A percentile compares a stretch with the other conserved stretches of the same genome.
Evolutionary conservation across 768 basidiomycete species (phyloP).

Genomic region (Jaapia argillacea): DNA sequence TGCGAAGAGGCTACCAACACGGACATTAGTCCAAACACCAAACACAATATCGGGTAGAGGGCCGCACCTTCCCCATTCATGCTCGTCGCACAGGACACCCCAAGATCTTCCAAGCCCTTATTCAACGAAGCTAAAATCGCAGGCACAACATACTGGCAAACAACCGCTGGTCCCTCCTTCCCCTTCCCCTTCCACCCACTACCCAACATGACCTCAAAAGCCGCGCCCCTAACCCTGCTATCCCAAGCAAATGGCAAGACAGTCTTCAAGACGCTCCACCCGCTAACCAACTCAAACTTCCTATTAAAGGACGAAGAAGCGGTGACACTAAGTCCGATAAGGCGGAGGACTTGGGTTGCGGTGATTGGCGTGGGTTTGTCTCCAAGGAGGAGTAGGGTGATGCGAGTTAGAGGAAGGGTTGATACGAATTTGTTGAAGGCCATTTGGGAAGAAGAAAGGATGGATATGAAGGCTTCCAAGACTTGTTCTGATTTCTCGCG

Average conservation of each 20-base stretch:
- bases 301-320: slow-evolving; percentile 55
- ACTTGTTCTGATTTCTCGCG: slow-evolving; percentile 62
- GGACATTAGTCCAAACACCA: no score
- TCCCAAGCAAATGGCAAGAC: slow-evolving; percentile 66
- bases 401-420: slow-evolving; percentile 67
- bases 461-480: slow-evolving; percentile 50
- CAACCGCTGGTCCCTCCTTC: slow-evolving; percentile 22
- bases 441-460: slow-evolving; percentile 40
- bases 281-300: slow-evolving; percentile 79
- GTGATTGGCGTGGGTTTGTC: slow-evolving; percentile 55
- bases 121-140: slow-evolving; percentile 64
- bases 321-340: slow-evolving; percentile 48
- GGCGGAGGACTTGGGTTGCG: slow-evolving; percentile 44
- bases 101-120: slow-evolving; percentile 34
- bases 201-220: slow-evolving; percentile 63
- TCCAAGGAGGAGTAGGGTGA: slow-evolving; percentile 72
- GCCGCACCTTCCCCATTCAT: slow-evolving; percentile 24
- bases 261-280: slow-evolving; percentile 68
- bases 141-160: slow-evolving; percentile 62
- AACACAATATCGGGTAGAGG: no score
- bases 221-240: slow-evolving; percentile 48
- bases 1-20: slow-evolving; percentile 3
- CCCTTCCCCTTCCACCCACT: slow-evolving; percentile 15
- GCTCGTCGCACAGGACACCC: slow-evolving; percentile 8
- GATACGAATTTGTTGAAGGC: slow-evolving; percentile 64